Percentiles rank a stretch among this genome's conserved stretches.
phyloP scores from a whole-genome alignment of 208 protist species.

The Trypanosomatidae sp. region DNA sequence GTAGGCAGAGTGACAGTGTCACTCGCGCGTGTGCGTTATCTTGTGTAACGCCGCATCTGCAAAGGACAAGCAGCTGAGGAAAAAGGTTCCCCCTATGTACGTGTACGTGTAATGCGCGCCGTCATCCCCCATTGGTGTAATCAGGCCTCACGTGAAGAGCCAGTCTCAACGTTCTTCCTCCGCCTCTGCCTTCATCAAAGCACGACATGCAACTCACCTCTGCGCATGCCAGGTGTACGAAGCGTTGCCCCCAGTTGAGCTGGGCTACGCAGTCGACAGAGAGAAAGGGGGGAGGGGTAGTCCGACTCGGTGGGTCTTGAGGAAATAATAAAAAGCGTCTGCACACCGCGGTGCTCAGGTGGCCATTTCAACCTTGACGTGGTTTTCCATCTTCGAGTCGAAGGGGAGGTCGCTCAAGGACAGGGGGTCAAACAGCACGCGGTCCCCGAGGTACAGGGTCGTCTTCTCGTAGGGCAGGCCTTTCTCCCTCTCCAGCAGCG shows the following conservation, averaged over 20 bases:
- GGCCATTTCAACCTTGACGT: constrained; percentile 39
- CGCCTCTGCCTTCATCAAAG: not conserved
- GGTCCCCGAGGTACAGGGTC: constrained; percentile 60
- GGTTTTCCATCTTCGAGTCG: constrained; percentile 44
- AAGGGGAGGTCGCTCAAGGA: constrained; percentile 85
- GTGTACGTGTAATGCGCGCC: not conserved
- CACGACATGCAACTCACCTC: not conserved
- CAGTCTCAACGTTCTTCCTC: not conserved
- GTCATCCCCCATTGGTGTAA: not conserved
- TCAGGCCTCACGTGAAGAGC: not conserved
- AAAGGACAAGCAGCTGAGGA: not conserved
- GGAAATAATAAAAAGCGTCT: not conserved
- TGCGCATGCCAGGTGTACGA: not conserved
- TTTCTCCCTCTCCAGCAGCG: constrained; percentile 63
- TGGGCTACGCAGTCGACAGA: not conserved
- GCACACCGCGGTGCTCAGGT: constrained; percentile 10
- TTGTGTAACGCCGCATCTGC: too few relatives aligned
- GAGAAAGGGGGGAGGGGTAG: not conserved
- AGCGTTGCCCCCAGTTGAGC: not conserved
- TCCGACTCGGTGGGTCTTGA: not conserved
- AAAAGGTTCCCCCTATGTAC: not conserved
- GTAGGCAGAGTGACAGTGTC: not conserved
- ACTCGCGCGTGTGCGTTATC: not conserved
- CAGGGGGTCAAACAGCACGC: constrained; percentile 71
- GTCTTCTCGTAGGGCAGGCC: constrained; percentile 65